Evolutionary conservation across 1,284 basidiomycete species (phyloP).

Genomic region (Hemileia vastatrix): DNA sequence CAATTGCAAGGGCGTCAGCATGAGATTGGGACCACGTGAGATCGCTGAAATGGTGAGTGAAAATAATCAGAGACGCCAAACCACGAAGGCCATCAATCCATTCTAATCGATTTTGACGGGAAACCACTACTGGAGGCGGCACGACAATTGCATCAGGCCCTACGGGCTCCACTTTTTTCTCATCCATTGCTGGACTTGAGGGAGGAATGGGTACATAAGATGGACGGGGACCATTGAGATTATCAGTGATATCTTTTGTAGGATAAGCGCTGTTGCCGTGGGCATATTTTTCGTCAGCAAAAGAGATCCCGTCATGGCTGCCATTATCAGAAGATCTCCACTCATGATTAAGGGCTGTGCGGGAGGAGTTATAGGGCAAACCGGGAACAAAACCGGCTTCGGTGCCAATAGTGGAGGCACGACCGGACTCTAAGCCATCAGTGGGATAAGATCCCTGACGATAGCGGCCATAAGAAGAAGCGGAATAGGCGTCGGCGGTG

Average conservation of each 20-base stretch:
- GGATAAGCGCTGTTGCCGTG: not conserved
- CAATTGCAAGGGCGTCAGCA: conserved; percentile 41
- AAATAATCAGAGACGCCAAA: conserved; percentile 45
- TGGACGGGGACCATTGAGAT: not conserved
- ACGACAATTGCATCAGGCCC: conserved; percentile 10
- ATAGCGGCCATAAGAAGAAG: conserved; percentile 29
- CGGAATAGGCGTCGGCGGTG: conserved; percentile 5
- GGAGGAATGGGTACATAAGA: conserved; percentile 29
- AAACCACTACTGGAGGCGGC: conserved; percentile 36
- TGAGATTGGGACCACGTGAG: conserved; percentile 43
- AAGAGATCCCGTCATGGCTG: conserved; percentile 32
- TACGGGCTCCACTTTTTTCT: conserved; percentile 27
- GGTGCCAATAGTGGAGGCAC: conserved; percentile 41
- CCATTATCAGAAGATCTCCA: conserved; percentile 37
- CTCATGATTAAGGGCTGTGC: conserved; percentile 41
- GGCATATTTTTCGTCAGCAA: conserved; percentile 19
- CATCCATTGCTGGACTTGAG: conserved; percentile 33
- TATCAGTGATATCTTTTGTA: conserved; percentile 26
- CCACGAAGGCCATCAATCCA: conserved; percentile 47
- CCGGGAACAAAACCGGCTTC: conserved; percentile 28
- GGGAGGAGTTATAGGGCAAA: conserved; percentile 36
- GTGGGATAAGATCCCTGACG: conserved; percentile 36
- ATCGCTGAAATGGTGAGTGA: conserved; percentile 46
- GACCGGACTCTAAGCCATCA: conserved; percentile 36
- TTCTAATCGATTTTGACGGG: conserved; percentile 41